Percentiles rank a stretch among this genome's conserved stretches.
Conservation (phyloP, 257 asterid species). For the Nicotiana tomentosiformis region DNA sequence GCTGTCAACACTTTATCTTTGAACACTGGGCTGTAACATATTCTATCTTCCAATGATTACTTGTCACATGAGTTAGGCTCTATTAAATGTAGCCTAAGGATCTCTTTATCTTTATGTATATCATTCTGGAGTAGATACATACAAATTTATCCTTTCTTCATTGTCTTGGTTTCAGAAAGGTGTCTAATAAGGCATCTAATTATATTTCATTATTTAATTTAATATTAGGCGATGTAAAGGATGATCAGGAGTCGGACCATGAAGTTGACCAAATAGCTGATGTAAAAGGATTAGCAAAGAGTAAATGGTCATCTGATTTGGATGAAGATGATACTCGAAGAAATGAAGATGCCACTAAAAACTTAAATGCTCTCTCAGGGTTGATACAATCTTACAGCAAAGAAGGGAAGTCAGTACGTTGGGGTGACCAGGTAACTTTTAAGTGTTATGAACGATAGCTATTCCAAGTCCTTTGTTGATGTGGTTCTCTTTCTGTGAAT, state of each 20-base stretch:
- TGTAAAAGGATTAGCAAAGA: slow-evolving; percentile 76
- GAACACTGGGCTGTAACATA: not conserved
- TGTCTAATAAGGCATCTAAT: not conserved
- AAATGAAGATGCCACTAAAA: slow-evolving; percentile 31
- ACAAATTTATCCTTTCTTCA: not conserved
- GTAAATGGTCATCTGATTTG: slow-evolving; percentile 90
- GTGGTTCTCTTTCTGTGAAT: not conserved
- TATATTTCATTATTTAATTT: slow-evolving; percentile 10
- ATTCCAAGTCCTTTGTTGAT: not conserved
- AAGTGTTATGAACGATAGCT: not conserved
- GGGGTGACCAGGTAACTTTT: slow-evolving; percentile 90
- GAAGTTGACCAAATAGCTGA: slow-evolving; percentile 42
- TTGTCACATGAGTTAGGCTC: not conserved
- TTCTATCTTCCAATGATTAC: not conserved
- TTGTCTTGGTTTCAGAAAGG: not conserved
- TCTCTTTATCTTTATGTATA: not conserved
- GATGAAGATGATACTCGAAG: slow-evolving; percentile 57
- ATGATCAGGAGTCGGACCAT: slow-evolving; percentile 36
- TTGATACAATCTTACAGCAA: slow-evolving; percentile 50
- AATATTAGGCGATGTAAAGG: slow-evolving; percentile 32
- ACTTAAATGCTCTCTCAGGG: slow-evolving; percentile 41
- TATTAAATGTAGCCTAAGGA: not conserved
- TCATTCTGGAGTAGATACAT: not conserved
- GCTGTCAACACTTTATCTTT: not conserved
- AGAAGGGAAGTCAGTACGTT: slow-evolving; percentile 92